Evolutionary conservation across 345 rosid species (phyloP).

Genomic region (Eucalyptus coolabah): DNA sequence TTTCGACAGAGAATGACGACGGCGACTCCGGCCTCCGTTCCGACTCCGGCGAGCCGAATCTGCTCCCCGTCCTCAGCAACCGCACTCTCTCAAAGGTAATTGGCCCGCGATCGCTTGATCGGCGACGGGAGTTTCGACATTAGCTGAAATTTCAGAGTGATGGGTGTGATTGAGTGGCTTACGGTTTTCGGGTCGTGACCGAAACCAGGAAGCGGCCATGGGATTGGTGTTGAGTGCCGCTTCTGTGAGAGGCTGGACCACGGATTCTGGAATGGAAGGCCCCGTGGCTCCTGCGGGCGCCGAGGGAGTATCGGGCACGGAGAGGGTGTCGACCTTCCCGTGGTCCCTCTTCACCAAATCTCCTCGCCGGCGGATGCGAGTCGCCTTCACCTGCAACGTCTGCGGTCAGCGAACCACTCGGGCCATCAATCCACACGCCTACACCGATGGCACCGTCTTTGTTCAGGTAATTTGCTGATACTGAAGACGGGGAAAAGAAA

Average conservation of each 20-base stretch:
- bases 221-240: slow-evolving; percentile 82
- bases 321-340: slow-evolving; percentile 67
- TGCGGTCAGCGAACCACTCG: slow-evolving; percentile 90
- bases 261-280: slow-evolving; percentile 93
- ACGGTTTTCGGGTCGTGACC: background rate
- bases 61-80: slow-evolving; percentile 52
- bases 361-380: slow-evolving; percentile 89
- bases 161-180: background rate
- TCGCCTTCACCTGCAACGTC: slow-evolving; percentile 90
- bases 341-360: slow-evolving; percentile 92
- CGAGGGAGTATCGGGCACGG: slow-evolving; percentile 28
- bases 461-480: slow-evolving; percentile 44
- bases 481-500: background rate
- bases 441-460: slow-evolving; percentile 84
- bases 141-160: background rate
- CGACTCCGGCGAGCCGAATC: slow-evolving; percentile 36
- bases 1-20: slow-evolving; percentile 25
- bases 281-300: slow-evolving; percentile 57
- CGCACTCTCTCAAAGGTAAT: slow-evolving; percentile 48
- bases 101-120: background rate
- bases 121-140: background rate
- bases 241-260: slow-evolving; percentile 86
- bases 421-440: slow-evolving; percentile 84
- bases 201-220: slow-evolving; percentile 63
- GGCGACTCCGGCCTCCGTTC: slow-evolving; percentile 46